These are phyloP conservation scores for Trametopsis cervina DNA, from an alignment of 768 basidiomycete genomes.

Conservation along the genomic window DNA sequence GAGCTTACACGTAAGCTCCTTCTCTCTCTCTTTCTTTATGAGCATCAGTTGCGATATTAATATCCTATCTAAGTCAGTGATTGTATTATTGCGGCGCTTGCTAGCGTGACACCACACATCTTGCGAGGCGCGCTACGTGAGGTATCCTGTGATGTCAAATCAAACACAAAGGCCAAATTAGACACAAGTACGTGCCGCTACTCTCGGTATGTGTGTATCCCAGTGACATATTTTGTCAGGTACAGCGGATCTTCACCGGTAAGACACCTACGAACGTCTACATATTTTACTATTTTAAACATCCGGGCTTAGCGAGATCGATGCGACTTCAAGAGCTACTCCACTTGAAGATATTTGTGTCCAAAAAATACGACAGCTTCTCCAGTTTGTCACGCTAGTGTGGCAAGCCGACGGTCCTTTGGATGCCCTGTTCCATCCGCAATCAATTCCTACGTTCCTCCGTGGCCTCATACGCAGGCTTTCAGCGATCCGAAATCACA, in stretches of 20 bases:
- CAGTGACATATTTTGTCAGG: no score
- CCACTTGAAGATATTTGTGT: neutral
- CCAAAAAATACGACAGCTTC: constrained; percentile 3
- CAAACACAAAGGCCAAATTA: constrained; percentile 2
- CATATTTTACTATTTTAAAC: no score
- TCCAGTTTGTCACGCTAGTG: constrained; percentile 30
- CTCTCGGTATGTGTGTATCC: no score
- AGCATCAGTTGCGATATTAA: no score
- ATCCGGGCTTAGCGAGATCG: no score
- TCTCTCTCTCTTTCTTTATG: neutral
- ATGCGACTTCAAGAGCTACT: no score
- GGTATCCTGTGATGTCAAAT: neutral
- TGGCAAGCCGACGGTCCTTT: constrained; percentile 21
- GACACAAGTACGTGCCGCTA: constrained; percentile 17
- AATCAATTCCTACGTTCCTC: constrained; percentile 20
- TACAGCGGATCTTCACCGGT: no score
- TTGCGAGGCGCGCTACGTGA: neutral
- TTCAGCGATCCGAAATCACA: constrained; percentile 2
- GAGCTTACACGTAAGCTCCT: constrained; percentile 10
- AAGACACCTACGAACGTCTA: no score
- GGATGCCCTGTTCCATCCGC: constrained; percentile 9
- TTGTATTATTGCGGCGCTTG: constrained; percentile 27
- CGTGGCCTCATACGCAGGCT: constrained; percentile 16
- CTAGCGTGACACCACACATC: constrained; percentile 10
- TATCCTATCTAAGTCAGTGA: constrained; percentile 26